These are phyloP conservation scores for Lecanosticta acicola DNA, from an alignment of 2,329 filamentous ascomycete species.

Conservation along the genomic window DNA sequence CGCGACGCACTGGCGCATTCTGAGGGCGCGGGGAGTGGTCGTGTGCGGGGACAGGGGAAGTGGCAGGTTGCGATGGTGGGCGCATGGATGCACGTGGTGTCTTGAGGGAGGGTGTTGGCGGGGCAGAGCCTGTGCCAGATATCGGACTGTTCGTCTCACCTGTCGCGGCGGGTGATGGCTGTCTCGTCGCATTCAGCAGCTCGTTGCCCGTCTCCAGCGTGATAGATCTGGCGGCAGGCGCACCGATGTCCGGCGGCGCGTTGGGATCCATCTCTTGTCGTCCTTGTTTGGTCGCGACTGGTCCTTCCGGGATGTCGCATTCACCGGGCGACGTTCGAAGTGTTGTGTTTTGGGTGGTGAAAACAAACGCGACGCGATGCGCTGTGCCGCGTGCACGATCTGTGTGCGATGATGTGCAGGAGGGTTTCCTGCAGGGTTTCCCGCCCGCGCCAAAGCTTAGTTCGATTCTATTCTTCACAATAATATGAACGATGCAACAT, in stretches of 20 bases:
- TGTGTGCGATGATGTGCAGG: too few species aligned
- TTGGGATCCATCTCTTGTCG: background rate
- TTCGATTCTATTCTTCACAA: too few species aligned
- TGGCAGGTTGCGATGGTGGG: conserved; percentile 13
- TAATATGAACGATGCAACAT: too few species aligned
- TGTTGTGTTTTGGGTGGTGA: background rate
- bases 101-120: background rate
- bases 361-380: background rate
- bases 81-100: conserved; percentile 5
- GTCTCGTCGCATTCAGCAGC: background rate
- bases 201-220: background rate
- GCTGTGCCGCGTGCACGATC: too few species aligned
- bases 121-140: background rate
- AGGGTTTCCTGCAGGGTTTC: background rate
- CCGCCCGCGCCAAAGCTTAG: background rate
- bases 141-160: background rate
- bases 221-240: background rate
- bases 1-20: conserved; percentile 15
- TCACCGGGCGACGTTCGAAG: too few species aligned
- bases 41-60: conserved; percentile 7
- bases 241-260: background rate
- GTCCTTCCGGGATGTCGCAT: too few species aligned
- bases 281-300: background rate
- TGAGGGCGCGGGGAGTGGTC: conserved; percentile 13
- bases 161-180: background rate